Evolutionary conservation across 768 basidiomycete genomes (phyloP).

Genomic region (Leccinum arenicola): DNA sequence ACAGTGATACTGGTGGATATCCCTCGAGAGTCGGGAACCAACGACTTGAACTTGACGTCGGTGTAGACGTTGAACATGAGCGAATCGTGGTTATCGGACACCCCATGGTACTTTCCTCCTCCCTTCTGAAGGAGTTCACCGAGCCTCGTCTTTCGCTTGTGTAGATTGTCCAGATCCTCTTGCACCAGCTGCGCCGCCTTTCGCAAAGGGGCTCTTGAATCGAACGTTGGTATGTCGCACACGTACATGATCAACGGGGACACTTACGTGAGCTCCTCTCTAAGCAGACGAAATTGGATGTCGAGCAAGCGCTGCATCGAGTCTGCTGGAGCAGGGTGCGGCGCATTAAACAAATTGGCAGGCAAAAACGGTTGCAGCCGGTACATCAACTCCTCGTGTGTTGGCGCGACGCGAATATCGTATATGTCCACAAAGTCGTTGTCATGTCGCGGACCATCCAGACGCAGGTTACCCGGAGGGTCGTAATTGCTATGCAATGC

Average conservation of each 20-base stretch:
- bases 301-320: slow-evolving; percentile 70
- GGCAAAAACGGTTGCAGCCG: slow-evolving; percentile 56
- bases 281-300: slow-evolving; percentile 69
- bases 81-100: slow-evolving; percentile 39
- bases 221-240: not conserved
- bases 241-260: not conserved
- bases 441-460: slow-evolving; percentile 59
- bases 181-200: slow-evolving; percentile 47
- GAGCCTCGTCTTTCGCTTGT: slow-evolving; percentile 36
- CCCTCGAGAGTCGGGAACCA: slow-evolving; percentile 50
- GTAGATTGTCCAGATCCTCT: slow-evolving; percentile 38
- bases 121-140: slow-evolving; percentile 43
- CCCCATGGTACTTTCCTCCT: slow-evolving; percentile 60
- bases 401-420: slow-evolving; percentile 67
- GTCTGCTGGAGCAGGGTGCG: slow-evolving; percentile 54
- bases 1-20: slow-evolving; percentile 46
- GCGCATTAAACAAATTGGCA: slow-evolving; percentile 54
- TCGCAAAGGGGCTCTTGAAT: slow-evolving; percentile 49
- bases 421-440: slow-evolving; percentile 58
- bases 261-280: slow-evolving; percentile 67
- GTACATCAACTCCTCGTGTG: slow-evolving; percentile 59
- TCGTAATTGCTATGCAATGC: slow-evolving; percentile 44
- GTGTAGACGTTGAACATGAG: slow-evolving; percentile 66
- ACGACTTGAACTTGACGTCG: slow-evolving; percentile 43
- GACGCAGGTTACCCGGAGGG: slow-evolving; percentile 51